Evolutionary conservation across 192 early-diverging fungal genomes (phyloP), one percentile per base, ranked within the genome.

Genomic region (Lobosporangium transversale): DNA sequence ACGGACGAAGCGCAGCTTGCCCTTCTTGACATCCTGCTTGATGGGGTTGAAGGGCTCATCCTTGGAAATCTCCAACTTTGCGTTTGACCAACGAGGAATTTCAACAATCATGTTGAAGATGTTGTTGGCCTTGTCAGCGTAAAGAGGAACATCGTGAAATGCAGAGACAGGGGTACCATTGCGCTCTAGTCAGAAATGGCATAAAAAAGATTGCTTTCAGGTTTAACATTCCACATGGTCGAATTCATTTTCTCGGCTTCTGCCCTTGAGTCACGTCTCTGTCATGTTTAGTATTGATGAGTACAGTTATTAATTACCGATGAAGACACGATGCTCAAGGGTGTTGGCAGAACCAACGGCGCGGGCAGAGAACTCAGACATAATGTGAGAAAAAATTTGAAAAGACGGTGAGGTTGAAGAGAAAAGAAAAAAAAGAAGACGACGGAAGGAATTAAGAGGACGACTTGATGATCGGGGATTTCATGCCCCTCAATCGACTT

Each of bases 91-190:
- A 65, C 96, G 89, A 53, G 97, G 97, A 53, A 98, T 94, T 83
- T 98, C 97, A 61, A 99, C 96, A 71, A 99, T 87, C 93, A 98
- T 96, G 93, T 99, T 99, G 81, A 94, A 88, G 63, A 97, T 86
- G 40, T 90, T 93, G 82, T 95, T 94, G 53, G 92, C 91, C 56
- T 87, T 89, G 79, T 97, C 94, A 64, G 95, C 96, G 74, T 89
- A 96, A 26, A 97, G 86, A 27, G 97, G 97, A 62, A 99, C 98
- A 86, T 99, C 96, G 85, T 98, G 97, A 90, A 97, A 99, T 64
- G 95, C 89, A 59, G 95, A 97, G 59, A 97, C 76, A 31, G 90
- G 88, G 81, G 90, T 90, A 59, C 95, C 95, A 70, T 91, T 85
- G 80, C 86, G 91, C 84, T 94, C 92, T 40, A 14, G 37, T 40